These are phyloP conservation scores for Monascus ruber DNA, from an alignment of 2,329 filamentous ascomycete genomes.

Conservation along the genomic window DNA sequence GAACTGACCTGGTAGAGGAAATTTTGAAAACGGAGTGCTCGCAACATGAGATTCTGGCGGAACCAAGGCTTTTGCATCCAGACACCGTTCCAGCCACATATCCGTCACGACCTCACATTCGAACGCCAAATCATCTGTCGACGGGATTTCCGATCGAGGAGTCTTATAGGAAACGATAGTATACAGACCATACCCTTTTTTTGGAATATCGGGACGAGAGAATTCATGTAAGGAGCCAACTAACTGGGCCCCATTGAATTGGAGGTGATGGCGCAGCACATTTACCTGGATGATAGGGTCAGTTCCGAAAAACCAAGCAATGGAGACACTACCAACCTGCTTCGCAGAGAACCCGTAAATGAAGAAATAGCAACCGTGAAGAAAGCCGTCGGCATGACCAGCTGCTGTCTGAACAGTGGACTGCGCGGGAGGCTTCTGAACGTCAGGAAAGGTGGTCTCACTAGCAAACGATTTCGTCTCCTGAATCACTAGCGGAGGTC, in stretches of 20 bases:
- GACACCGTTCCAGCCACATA: slow-evolving; percentile 84
- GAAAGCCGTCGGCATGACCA: slow-evolving; percentile 39
- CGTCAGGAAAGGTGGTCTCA: slow-evolving; percentile 22
- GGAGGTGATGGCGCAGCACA: slow-evolving; percentile 30
- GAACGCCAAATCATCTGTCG: slow-evolving; percentile 28
- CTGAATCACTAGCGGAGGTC: slow-evolving; percentile 16
- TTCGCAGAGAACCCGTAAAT: slow-evolving; percentile 48
- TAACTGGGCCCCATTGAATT: slow-evolving; percentile 30
- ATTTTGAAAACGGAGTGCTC: slow-evolving; percentile 62
- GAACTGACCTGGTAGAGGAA: slow-evolving; percentile 48
- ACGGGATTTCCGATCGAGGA: slow-evolving; percentile 21
- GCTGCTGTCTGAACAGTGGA: slow-evolving; percentile 6
- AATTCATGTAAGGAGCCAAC: slow-evolving; percentile 24
- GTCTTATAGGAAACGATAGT: slow-evolving; percentile 30
- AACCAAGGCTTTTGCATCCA: slow-evolving; percentile 63
- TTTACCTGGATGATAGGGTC: slow-evolving; percentile 16
- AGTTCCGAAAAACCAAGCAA: background rate
- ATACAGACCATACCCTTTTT: slow-evolving; percentile 23
- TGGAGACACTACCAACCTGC: slow-evolving; percentile 30
- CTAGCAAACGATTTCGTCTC: slow-evolving; percentile 28
- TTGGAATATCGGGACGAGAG: slow-evolving; percentile 21
- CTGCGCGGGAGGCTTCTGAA: slow-evolving; percentile 11
- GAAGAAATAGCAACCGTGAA: slow-evolving; percentile 44
- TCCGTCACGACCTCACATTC: slow-evolving; percentile 58
- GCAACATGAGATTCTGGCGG: slow-evolving; percentile 60